These are phyloP conservation scores for Gloeopeniophorella convolvens DNA, from an alignment of 768 basidiomycete species.

Conservation along the genomic window DNA sequence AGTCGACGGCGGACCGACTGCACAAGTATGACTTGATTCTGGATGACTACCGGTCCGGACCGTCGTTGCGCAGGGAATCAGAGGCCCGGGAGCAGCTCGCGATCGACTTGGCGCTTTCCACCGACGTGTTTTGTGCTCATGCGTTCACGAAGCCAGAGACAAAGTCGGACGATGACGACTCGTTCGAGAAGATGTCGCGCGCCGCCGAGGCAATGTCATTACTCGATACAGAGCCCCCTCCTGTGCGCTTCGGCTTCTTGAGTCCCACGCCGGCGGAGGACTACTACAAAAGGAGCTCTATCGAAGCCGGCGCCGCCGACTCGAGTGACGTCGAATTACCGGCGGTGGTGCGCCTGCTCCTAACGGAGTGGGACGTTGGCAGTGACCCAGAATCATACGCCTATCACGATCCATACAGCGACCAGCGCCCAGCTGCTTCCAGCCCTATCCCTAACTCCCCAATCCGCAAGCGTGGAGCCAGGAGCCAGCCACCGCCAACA, in stretches of 20 bases:
- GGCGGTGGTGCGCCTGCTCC: conserved; percentile 52
- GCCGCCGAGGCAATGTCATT: conserved; percentile 45
- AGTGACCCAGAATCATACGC: conserved; percentile 42
- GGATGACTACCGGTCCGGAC: conserved; percentile 32
- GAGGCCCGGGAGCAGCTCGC: conserved; percentile 56
- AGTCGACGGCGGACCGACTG: conserved; percentile 34
- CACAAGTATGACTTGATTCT: conserved; percentile 38
- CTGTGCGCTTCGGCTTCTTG: conserved; percentile 56
- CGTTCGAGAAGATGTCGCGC: conserved; percentile 50
- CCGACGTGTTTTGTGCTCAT: conserved; percentile 47
- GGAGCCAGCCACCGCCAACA: not conserved
- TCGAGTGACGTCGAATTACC: conserved; percentile 23
- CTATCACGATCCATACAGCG: conserved; percentile 52
- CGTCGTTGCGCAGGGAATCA: conserved; percentile 41
- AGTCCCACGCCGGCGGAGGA: conserved; percentile 38
- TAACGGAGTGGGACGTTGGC: conserved; percentile 64
- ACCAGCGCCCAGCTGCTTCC: not conserved
- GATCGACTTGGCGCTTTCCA: conserved; percentile 56
- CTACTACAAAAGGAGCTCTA: conserved; percentile 21
- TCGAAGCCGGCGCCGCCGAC: not conserved
- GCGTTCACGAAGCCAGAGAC: conserved; percentile 28
- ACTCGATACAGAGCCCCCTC: conserved; percentile 43
- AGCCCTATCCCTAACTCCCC: not conserved
- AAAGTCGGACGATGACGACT: conserved; percentile 25
- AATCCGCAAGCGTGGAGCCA: not conserved